Evolutionary conservation across 2,329 filamentous ascomycete genomes (phyloP).

Genomic region (Hymenoscyphus fraxineus): DNA sequence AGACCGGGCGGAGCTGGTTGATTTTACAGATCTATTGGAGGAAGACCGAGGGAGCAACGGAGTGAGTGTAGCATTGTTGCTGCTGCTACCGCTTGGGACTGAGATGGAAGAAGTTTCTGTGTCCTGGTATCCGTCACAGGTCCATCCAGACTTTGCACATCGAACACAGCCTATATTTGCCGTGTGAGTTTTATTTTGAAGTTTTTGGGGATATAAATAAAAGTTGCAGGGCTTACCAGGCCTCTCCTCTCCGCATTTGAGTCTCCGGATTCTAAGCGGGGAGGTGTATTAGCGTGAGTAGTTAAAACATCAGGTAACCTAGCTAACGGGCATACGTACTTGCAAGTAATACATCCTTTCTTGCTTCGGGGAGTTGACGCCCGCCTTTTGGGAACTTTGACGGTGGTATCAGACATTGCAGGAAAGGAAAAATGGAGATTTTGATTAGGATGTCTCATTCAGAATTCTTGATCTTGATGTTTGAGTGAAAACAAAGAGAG

Average conservation of each 20-base stretch:
- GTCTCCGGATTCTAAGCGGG: conserved; percentile 28
- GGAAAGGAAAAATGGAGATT: not conserved
- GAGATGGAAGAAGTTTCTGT: not conserved
- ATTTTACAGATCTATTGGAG: conserved; percentile 4
- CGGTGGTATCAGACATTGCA: conserved; percentile 9
- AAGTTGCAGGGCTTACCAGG: conserved; percentile 14
- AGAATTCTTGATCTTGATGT: not conserved
- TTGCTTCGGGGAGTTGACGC: conserved; percentile 25
- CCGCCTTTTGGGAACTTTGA: conserved; percentile 15
- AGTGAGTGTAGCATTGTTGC: not conserved
- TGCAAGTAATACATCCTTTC: conserved; percentile 64
- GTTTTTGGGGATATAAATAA: too few species aligned
- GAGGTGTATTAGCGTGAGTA: conserved; percentile 7
- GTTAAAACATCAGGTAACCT: not conserved
- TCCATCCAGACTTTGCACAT: conserved; percentile 29
- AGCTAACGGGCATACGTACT: conserved; percentile 48
- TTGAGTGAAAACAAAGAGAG: not conserved
- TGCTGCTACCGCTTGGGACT: not conserved
- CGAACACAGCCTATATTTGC: conserved; percentile 19
- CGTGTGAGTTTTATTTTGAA: not conserved
- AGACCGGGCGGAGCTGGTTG: not conserved
- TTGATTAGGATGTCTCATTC: not conserved
- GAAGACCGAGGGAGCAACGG: conserved; percentile 14
- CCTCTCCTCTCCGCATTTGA: conserved; percentile 32
- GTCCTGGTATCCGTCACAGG: conserved; percentile 30